A percentile compares a stretch with the other conserved stretches of the same genome.
Conservation (phyloP, 2,329 filamentous ascomycete genomes). For the Rhynchosporium graminicola region DNA sequence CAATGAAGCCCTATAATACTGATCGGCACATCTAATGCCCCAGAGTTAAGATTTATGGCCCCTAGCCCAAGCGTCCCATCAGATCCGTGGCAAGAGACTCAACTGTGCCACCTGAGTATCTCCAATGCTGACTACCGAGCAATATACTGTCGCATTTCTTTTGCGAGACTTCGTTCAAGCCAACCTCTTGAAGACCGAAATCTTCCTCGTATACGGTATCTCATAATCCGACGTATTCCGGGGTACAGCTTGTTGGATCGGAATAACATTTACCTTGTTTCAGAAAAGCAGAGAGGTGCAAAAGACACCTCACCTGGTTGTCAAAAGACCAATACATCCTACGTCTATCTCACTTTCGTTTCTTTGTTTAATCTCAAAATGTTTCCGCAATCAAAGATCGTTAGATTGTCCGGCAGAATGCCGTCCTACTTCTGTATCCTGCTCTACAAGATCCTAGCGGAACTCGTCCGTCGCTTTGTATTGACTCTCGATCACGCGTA, state of each 20-base stretch:
- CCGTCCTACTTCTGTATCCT: neutral
- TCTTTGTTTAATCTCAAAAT: neutral
- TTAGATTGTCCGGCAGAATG: slow-evolving; percentile 3
- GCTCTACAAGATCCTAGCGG: slow-evolving; percentile 11
- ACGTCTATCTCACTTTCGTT: neutral
- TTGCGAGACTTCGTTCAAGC: neutral
- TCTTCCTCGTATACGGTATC: neutral
- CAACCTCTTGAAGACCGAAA: neutral
- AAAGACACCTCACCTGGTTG: too few species aligned
- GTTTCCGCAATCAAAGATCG: neutral
- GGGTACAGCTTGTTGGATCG: too few species aligned
- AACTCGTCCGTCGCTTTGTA: slow-evolving; percentile 18
- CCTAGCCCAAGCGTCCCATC: too few species aligned
- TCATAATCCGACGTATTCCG: neutral
- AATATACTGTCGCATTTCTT: neutral
- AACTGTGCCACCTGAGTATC: neutral
- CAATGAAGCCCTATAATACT: too few species aligned
- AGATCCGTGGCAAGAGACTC: neutral
- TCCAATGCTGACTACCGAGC: slow-evolving; percentile 1
- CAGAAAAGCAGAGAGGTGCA: too few species aligned
- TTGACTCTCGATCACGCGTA: slow-evolving; percentile 20
- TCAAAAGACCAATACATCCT: too few species aligned
- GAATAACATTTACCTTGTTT: too few species aligned
- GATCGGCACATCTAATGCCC: too few species aligned
- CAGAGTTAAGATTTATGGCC: too few species aligned